A percentile compares a stretch with the other conserved stretches of the same genome.
Evolutionary conservation across 208 protist species (phyloP).

Genomic region (Leishmania martiniquensis): DNA sequence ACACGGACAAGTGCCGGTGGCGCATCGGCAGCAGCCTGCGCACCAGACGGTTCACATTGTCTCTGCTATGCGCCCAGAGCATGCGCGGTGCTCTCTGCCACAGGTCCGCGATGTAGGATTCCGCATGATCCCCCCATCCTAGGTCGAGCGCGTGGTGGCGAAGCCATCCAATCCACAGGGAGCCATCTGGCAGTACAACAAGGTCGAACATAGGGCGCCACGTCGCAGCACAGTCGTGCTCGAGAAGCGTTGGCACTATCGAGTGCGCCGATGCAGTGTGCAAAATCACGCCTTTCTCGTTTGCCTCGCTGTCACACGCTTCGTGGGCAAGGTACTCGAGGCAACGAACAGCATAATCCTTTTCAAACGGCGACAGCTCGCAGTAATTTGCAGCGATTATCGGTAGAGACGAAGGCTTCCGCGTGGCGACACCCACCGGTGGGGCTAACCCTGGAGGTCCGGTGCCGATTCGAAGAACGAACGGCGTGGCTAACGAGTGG

Average conservation of each 20-base stretch:
- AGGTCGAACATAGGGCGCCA: conserved; percentile 26
- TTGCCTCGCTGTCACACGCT: background rate
- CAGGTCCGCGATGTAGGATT: conserved; percentile 20
- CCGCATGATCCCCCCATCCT: conserved; percentile 4
- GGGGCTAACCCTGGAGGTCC: background rate
- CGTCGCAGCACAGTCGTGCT: background rate
- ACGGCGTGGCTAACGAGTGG: background rate
- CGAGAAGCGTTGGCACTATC: background rate
- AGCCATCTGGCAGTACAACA: conserved; percentile 19
- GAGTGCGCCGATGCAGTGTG: background rate
- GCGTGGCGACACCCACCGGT: background rate
- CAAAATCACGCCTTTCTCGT: background rate
- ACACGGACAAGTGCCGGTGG: conserved; percentile 6
- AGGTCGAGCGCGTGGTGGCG: conserved; percentile 20
- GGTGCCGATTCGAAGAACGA: conserved; percentile 3
- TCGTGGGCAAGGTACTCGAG: conserved; percentile 1
- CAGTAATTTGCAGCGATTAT: background rate
- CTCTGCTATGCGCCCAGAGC: background rate
- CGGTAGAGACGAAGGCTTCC: background rate
- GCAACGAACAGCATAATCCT: conserved; percentile 8
- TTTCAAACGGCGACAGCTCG: conserved; percentile 6
- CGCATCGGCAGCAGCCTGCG: conserved; percentile 7
- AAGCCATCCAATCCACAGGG: conserved; percentile 19
- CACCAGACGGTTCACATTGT: background rate
- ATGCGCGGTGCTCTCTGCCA: conserved; percentile 9